A percentile compares a stretch with the other conserved stretches of the same genome.
phyloP scores from a whole-genome alignment of 2,329 filamentous ascomycete genomes.

The Parafenestella ontariensis region DNA sequence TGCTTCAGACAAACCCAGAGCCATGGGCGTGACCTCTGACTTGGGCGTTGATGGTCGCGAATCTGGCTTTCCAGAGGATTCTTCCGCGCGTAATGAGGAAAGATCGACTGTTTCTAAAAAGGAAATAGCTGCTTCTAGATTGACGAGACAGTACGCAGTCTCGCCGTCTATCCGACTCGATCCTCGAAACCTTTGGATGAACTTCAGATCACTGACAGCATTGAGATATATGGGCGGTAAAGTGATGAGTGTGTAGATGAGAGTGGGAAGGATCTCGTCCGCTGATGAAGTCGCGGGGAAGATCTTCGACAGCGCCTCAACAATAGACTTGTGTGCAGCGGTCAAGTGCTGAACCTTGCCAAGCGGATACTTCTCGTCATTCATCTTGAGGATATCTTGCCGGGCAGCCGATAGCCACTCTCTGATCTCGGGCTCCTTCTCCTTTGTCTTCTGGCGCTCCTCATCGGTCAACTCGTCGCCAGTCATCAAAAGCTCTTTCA shows the following conservation, averaged over 20 bases:
- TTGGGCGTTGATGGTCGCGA: conserved; percentile 57
- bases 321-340: conserved; percentile 89
- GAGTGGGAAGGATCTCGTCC: conserved; percentile 94
- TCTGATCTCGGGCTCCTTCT: conserved; percentile 69
- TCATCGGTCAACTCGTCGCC: conserved; percentile 63
- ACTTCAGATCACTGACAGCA: conserved; percentile 92
- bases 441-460: conserved; percentile 62
- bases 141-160: conserved; percentile 94
- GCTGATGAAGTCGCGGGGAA: conserved; percentile 82
- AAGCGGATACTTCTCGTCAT: conserved; percentile 83
- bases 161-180: conserved; percentile 88
- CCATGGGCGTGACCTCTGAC: conserved; percentile 49
- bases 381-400: conserved; percentile 78
- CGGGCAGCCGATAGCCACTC: conserved; percentile 73
- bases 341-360: conserved; percentile 92
- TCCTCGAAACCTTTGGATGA: conserved; percentile 90
- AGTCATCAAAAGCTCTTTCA: conserved; percentile 74
- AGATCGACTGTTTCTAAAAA: conserved; percentile 96
- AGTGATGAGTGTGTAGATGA: conserved; percentile 95
- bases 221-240: conserved; percentile 84
- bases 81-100: conserved; percentile 83
- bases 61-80: conserved; percentile 63
- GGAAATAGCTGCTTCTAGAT: conserved; percentile 90
- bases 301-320: conserved; percentile 77
- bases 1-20: conserved; percentile 47